A percentile compares a stretch with the other conserved stretches of the same genome.
Conservation (phyloP, 495 filamentous ascomycete genomes). For the Hypoxylon subgilvum region DNA sequence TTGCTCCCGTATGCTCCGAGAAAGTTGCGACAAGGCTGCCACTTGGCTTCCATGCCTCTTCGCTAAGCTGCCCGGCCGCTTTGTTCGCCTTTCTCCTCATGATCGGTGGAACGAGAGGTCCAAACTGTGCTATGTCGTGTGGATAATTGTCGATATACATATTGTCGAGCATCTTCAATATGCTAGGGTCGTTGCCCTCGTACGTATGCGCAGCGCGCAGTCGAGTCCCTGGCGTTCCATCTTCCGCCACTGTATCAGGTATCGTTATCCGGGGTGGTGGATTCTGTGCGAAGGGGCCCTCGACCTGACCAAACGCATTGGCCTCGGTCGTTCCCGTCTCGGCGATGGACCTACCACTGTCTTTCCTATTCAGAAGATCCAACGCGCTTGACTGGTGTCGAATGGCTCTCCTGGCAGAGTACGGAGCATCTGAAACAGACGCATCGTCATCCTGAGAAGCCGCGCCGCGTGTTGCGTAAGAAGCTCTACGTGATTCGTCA, state of each 20-base stretch:
- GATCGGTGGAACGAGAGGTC: constrained; percentile 78
- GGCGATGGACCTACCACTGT: constrained; percentile 76
- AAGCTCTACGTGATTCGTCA: constrained; percentile 38
- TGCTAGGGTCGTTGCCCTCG: constrained; percentile 83
- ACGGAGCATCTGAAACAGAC: constrained; percentile 49
- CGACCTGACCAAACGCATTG: constrained; percentile 83
- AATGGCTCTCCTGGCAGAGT: constrained; percentile 48
- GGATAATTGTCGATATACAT: constrained; percentile 93
- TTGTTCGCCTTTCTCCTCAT: constrained; percentile 66
- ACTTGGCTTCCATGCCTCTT: constrained; percentile 79
- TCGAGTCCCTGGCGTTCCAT: constrained; percentile 42
- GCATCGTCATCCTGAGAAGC: constrained; percentile 39
- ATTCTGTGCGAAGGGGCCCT: constrained; percentile 65
- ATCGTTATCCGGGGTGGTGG: constrained; percentile 36
- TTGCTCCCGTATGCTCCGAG: constrained; percentile 80
- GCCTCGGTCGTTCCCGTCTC: constrained; percentile 84
- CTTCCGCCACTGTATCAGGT: constrained; percentile 38
- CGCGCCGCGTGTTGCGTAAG: constrained; percentile 39
- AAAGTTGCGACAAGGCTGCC: constrained; percentile 85
- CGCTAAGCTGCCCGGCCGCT: constrained; percentile 48
- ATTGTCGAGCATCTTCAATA: constrained; percentile 82
- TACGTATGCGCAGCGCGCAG: constrained; percentile 70
- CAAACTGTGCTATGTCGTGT: constrained; percentile 76
- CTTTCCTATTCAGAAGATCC: constrained; percentile 77
- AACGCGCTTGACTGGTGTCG: constrained; percentile 79